These are phyloP conservation scores for Oryza meridionalis DNA, from an alignment of 176 grass and related monocot species.

Conservation along the genomic window DNA sequence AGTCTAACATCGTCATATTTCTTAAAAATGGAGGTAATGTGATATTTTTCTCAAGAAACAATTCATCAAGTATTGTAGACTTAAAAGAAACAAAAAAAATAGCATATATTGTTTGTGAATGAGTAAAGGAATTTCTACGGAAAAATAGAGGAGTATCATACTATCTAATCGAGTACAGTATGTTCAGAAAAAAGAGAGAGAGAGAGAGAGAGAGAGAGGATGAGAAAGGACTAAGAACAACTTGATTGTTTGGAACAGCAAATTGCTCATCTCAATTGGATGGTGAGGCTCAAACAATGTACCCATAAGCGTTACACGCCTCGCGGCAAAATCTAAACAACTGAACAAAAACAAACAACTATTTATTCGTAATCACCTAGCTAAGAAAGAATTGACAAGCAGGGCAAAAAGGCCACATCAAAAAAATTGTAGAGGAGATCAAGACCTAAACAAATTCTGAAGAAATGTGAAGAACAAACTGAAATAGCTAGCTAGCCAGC, in stretches of 20 bases:
- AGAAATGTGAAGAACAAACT: not conserved
- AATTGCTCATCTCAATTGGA: not conserved
- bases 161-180: too few relatives aligned
- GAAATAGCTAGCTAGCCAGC: not conserved
- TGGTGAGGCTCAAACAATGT: not conserved
- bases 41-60: not conserved
- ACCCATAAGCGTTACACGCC: not conserved
- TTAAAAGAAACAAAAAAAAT: not conserved
- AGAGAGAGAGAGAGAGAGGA: too few relatives aligned
- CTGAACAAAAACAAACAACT: not conserved
- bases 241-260: not conserved
- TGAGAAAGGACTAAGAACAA: not conserved
- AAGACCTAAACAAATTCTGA: conserved; percentile 20
- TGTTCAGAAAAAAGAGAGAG: not conserved
- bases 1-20: too few relatives aligned
- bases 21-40: too few relatives aligned
- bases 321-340: not conserved
- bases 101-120: not conserved
- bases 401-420: not conserved
- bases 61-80: not conserved
- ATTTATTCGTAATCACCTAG: not conserved
- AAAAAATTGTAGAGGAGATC: not conserved
- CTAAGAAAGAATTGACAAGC: not conserved
- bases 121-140: not conserved
- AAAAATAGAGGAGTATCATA: too few relatives aligned